These are phyloP conservation scores for Dalbergia cultrata DNA, from an alignment of 306 rosid genomes.

Conservation along the genomic window DNA sequence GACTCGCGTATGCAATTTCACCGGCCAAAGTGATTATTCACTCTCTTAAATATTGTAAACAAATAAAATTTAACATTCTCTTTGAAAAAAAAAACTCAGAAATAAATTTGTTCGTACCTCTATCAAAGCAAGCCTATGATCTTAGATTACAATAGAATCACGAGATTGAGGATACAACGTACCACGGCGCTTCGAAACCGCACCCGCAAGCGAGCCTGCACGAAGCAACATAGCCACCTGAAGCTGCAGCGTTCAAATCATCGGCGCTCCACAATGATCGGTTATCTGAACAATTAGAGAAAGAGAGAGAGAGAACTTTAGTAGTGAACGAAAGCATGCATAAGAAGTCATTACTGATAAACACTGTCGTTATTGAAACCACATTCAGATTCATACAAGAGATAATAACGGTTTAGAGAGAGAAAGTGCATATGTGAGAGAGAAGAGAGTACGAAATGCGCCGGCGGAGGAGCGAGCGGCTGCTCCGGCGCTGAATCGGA, in stretches of 20 bases:
- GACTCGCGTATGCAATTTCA: too few relatives aligned
- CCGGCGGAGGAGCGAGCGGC: conserved; percentile 60
- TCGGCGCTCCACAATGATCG: conserved; percentile 86
- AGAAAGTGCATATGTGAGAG: background rate
- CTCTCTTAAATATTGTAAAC: too few relatives aligned
- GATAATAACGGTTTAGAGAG: conserved; percentile 11
- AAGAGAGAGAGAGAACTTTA: background rate
- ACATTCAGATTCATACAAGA: background rate
- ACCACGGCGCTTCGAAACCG: conserved; percentile 67
- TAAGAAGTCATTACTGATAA: background rate
- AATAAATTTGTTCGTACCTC: background rate
- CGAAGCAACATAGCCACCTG: conserved; percentile 53
- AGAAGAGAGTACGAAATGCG: conserved; percentile 51
- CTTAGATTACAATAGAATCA: background rate
- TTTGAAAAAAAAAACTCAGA: too few relatives aligned
- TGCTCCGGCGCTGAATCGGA: conserved; percentile 64
- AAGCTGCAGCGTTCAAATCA: conserved; percentile 52
- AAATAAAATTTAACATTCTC: too few relatives aligned
- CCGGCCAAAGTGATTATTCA: too few relatives aligned
- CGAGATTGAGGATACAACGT: conserved; percentile 23
- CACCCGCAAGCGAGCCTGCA: conserved; percentile 64
- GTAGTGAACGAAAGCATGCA: background rate
- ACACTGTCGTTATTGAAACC: background rate
- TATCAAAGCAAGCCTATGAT: background rate
- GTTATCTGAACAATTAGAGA: conserved; percentile 50